Evolutionary conservation across 2,329 filamentous ascomycete species (phyloP).

Genomic region (Fusarium albidum): DNA sequence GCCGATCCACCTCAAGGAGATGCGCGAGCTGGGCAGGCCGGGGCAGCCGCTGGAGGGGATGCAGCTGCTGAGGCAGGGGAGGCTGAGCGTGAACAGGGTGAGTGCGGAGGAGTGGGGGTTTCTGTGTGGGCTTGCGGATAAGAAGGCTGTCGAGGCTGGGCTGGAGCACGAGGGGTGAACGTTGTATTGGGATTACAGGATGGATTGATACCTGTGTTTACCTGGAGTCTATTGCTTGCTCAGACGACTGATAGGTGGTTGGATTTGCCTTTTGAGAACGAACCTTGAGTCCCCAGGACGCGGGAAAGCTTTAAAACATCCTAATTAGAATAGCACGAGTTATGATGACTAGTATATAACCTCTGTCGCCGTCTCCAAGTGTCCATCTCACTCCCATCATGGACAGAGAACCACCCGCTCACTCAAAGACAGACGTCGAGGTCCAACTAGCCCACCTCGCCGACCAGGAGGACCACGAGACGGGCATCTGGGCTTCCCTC

Average conservation of each 20-base stretch:
- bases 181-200: no score
- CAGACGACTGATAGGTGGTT: no score
- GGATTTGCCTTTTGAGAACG: no score
- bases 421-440: constrained; percentile 1
- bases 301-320: no score
- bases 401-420: background rate
- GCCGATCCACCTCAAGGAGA: constrained; percentile 73
- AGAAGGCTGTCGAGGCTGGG: constrained; percentile 50
- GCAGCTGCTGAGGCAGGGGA: constrained; percentile 83
- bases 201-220: no score
- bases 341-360: no score
- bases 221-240: no score
- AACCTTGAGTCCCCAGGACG: no score
- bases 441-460: constrained; percentile 14
- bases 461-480: constrained; percentile 24
- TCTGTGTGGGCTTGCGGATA: constrained; percentile 61
- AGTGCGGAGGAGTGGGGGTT: constrained; percentile 70
- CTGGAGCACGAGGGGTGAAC: constrained; percentile 44
- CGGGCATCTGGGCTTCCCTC: constrained; percentile 15
- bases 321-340: no score
- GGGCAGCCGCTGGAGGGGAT: constrained; percentile 73
- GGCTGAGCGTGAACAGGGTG: constrained; percentile 82
- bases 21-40: constrained; percentile 69
- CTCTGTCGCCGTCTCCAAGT: no score
- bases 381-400: no score